Conservation (phyloP, 1,284 basidiomycete species). For the Naganishia albida region DNA sequence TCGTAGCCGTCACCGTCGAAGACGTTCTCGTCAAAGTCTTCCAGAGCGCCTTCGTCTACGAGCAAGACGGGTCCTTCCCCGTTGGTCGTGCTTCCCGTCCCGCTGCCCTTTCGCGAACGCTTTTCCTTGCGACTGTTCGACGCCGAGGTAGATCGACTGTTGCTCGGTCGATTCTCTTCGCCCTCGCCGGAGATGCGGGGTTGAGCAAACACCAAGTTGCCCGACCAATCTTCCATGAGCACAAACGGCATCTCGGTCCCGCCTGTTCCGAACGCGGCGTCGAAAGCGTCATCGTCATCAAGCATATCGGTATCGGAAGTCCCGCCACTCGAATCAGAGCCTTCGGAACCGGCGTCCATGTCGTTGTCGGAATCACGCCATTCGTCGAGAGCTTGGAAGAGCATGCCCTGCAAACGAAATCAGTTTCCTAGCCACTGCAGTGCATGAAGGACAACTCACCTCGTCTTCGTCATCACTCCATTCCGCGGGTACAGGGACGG, state of each 20-base stretch:
- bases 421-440: background rate
- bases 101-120: slow-evolving; percentile 26
- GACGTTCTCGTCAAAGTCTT: slow-evolving; percentile 23
- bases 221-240: slow-evolving; percentile 36
- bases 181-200: slow-evolving; percentile 58
- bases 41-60: slow-evolving; percentile 32
- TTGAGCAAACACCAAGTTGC: slow-evolving; percentile 34
- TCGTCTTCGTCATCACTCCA: slow-evolving; percentile 35
- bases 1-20: slow-evolving; percentile 28
- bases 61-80: slow-evolving; percentile 32
- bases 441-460: slow-evolving; percentile 11
- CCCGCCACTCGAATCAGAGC: slow-evolving; percentile 22
- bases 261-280: slow-evolving; percentile 29
- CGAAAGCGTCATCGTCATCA: slow-evolving; percentile 30
- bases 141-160: slow-evolving; percentile 54
- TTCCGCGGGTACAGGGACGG: slow-evolving; percentile 17
- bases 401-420: slow-evolving; percentile 28
- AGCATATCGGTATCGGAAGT: slow-evolving; percentile 28
- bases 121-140: slow-evolving; percentile 29
- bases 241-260: slow-evolving; percentile 31
- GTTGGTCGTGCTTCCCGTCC: slow-evolving; percentile 29
- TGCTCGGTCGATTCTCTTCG: slow-evolving; percentile 65
- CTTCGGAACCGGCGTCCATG: slow-evolving; percentile 24
- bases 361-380: slow-evolving; percentile 29
- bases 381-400: slow-evolving; percentile 33